Percentiles rank a stretch among this genome's conserved stretches.
Conservation (phyloP, 2,329 filamentous ascomycete species). For the Samsoniella hepiali region DNA sequence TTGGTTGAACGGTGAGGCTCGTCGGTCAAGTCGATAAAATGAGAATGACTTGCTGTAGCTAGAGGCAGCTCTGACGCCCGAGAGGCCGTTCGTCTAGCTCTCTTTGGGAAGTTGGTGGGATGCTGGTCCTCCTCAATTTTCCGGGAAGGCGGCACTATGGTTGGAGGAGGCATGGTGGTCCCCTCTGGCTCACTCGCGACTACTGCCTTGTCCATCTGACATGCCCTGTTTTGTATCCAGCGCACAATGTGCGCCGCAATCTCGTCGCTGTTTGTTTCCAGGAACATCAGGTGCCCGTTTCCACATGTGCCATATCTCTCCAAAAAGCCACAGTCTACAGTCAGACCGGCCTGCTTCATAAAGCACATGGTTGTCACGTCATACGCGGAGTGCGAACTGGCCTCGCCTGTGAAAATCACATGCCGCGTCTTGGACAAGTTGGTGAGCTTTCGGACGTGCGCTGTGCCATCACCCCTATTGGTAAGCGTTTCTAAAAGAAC, state of each 20-base stretch:
- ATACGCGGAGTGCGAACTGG: conserved; percentile 51
- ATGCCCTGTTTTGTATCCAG: conserved; percentile 33
- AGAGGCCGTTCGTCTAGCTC: neutral
- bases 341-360: conserved; percentile 49
- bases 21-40: neutral
- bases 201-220: neutral
- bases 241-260: conserved; percentile 37
- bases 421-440: conserved; percentile 48
- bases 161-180: neutral
- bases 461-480: neutral
- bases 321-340: conserved; percentile 43
- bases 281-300: conserved; percentile 54
- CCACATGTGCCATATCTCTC: conserved; percentile 43
- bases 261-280: conserved; percentile 49
- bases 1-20: neutral
- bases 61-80: neutral
- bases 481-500: neutral
- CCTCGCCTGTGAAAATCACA: conserved; percentile 49
- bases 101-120: neutral
- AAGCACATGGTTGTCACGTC: conserved; percentile 54
- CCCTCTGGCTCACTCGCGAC: neutral
- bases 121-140: neutral
- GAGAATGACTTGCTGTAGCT: neutral
- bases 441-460: conserved; percentile 36
- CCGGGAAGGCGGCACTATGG: neutral